Percentiles rank a stretch among this genome's conserved stretches.
These are phyloP conservation scores for Dendrothele bispora DNA, from an alignment of 768 basidiomycete species.

Conservation along the genomic window DNA sequence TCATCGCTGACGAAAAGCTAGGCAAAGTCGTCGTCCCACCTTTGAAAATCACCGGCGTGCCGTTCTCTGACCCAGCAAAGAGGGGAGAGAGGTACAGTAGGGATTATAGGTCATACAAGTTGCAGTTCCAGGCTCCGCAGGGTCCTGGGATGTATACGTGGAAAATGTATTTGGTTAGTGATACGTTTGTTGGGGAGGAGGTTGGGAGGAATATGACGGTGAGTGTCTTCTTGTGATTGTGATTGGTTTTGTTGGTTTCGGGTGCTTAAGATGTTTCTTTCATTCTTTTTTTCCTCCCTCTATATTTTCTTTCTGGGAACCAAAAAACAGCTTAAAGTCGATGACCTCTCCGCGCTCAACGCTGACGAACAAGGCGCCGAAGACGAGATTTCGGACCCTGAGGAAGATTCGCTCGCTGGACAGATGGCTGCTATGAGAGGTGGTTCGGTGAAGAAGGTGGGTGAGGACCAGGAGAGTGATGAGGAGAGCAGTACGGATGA, in stretches of 20 bases:
- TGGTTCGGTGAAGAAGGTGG: slow-evolving; percentile 71
- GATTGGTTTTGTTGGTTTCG: background rate
- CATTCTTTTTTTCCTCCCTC: no score
- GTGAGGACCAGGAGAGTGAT: slow-evolving; percentile 43
- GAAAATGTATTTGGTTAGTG: slow-evolving; percentile 83
- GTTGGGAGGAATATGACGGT: slow-evolving; percentile 70
- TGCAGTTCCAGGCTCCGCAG: slow-evolving; percentile 94
- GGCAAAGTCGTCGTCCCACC: slow-evolving; percentile 88
- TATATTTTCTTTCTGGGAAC: no score
- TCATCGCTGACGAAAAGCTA: slow-evolving; percentile 84
- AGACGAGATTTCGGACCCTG: slow-evolving; percentile 97
- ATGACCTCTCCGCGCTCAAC: slow-evolving; percentile 60
- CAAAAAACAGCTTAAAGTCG: slow-evolving; percentile 84
- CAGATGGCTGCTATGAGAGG: slow-evolving; percentile 98
- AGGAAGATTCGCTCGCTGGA: slow-evolving; percentile 93
- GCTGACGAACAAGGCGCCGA: slow-evolving; percentile 64
- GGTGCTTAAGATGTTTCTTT: slow-evolving; percentile 11
- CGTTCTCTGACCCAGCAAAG: slow-evolving; percentile 49
- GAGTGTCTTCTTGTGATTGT: slow-evolving; percentile 24
- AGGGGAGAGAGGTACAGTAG: no score
- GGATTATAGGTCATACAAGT: slow-evolving; percentile 80
- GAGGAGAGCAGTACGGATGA: slow-evolving; percentile 54
- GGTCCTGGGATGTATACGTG: slow-evolving; percentile 84
- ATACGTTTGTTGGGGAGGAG: slow-evolving; percentile 88
- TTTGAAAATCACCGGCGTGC: slow-evolving; percentile 77